Percentiles rank a stretch among this genome's conserved stretches.
These are phyloP conservation scores for Aspergillus steynii DNA, from an alignment of 495 filamentous ascomycete genomes.

Conservation along the genomic window DNA sequence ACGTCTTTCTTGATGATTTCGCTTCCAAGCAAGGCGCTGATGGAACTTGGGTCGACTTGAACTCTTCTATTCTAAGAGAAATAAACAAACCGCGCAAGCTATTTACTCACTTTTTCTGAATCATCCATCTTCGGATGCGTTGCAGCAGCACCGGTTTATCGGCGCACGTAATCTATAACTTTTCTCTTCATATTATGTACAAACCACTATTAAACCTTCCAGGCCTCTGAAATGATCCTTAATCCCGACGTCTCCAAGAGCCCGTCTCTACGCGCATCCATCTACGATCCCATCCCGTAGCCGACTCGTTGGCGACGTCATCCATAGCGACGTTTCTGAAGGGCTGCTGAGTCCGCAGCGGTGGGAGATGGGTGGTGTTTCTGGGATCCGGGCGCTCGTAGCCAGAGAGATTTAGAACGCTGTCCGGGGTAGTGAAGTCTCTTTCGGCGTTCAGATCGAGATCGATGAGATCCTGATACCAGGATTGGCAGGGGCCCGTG, in stretches of 20 bases:
- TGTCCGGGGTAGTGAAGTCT: conserved; percentile 1
- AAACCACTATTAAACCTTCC: neutral
- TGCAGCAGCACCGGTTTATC: neutral
- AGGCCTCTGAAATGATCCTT: neutral
- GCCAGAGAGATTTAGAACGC: conserved; percentile 35
- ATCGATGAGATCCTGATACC: conserved; percentile 37
- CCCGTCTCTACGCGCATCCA: conserved; percentile 35
- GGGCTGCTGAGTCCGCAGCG: conserved; percentile 37
- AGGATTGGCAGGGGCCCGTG: conserved; percentile 27
- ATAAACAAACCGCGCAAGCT: neutral
- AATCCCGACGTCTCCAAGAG: conserved; percentile 36
- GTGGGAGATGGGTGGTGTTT: conserved; percentile 34
- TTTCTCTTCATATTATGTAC: neutral
- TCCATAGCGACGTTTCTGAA: conserved; percentile 22
- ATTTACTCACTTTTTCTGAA: neutral
- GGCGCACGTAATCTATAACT: neutral
- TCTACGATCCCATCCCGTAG: conserved; percentile 41
- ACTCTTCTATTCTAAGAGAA: conserved; percentile 2
- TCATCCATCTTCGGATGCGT: neutral
- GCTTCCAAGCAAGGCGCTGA: conserved; percentile 30
- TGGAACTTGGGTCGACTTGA: conserved; percentile 25
- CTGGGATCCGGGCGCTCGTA: conserved; percentile 42
- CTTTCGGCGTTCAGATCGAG: conserved; percentile 18
- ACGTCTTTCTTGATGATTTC: conserved; percentile 13
- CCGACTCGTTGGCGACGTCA: conserved; percentile 21